Conservation (phyloP, 1,284 basidiomycete genomes). For the Apiotrichum montevideense region DNA sequence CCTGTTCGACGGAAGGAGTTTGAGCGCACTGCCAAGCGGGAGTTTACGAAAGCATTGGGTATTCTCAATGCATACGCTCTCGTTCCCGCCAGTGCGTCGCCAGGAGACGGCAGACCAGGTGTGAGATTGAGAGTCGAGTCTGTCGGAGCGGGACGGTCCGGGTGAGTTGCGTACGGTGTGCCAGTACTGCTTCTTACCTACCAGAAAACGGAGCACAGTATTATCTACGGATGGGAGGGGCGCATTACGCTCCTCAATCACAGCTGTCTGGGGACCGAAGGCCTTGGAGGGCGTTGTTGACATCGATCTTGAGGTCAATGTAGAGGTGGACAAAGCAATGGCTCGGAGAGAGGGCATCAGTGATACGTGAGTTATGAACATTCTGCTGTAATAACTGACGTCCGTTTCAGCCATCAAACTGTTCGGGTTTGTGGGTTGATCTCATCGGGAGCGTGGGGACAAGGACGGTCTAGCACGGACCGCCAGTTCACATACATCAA, state of each 20-base stretch:
- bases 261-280: conserved; percentile 79
- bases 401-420: conserved; percentile 24
- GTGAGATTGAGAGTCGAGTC: conserved; percentile 70
- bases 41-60: conserved; percentile 76
- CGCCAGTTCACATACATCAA: conserved; percentile 94
- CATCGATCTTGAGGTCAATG: conserved; percentile 63
- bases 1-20: conserved; percentile 92
- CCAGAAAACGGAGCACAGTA: conserved; percentile 64
- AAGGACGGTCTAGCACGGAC: conserved; percentile 71
- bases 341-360: conserved; percentile 38
- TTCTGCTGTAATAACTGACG: not conserved
- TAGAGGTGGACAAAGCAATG: conserved; percentile 58
- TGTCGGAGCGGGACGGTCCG: conserved; percentile 52
- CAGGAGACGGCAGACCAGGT: conserved; percentile 38
- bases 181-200: not conserved
- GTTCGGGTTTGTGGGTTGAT: conserved; percentile 39
- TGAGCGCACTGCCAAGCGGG: conserved; percentile 80
- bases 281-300: conserved; percentile 68
- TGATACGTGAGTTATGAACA: conserved; percentile 19
- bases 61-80: conserved; percentile 86
- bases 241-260: conserved; percentile 61
- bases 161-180: conserved; percentile 50
- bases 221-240: conserved; percentile 65
- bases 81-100: conserved; percentile 56
- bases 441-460: conserved; percentile 41